Base-by-base conservation (phyloP, 331 rosid genomes). In the Quercus tomentella region DNA sequence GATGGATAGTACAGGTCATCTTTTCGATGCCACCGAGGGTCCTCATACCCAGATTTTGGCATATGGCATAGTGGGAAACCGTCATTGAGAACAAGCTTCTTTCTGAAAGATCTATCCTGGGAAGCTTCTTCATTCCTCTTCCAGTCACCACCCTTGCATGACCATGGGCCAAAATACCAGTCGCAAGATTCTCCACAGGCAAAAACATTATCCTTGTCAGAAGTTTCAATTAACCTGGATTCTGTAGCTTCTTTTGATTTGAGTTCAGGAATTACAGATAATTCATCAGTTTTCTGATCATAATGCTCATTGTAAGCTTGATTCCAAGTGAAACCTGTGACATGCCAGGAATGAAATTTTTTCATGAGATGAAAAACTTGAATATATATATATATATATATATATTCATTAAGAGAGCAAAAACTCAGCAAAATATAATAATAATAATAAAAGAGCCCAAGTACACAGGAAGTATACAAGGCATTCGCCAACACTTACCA, bases 91-190 rank as follows among this genome's bases (percentile, higher is more conserved):
- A 96, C 98, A 85, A 90, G 76, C 89, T 90, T 96, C 92, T 88
- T 93, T 77, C 93, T 87, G 61, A 89, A 82, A 81, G 79, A 84
- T 90, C 87, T 87, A 80, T 92, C 98, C 82, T 82, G 97, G 68
- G 85, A 62, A 65, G 87, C 79, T 74, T 96, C 99, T 26, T 96
- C 99, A 35, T 88, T 93, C 85, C 98, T 92, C 88, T 84, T 92
- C 98, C 99, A 96, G 84, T 96, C 99, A 49, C 99, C 99, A 81
- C 99, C 99, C 84, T 92, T 96, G 93, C 99, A 96, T 66, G 98
- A 79, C 99, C 99, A 96, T 72, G 79, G 88, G 51, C 91, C 85
- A 82, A 92, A 90, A 90, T 87, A 90, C 97, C 92, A 93, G 78
- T 96, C 99, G 62, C 77, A 77, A 73, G 88, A 77, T 58, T 88